phyloP scores from a whole-genome alignment of 176 grass and related monocot species.

The Musa beccarii region DNA sequence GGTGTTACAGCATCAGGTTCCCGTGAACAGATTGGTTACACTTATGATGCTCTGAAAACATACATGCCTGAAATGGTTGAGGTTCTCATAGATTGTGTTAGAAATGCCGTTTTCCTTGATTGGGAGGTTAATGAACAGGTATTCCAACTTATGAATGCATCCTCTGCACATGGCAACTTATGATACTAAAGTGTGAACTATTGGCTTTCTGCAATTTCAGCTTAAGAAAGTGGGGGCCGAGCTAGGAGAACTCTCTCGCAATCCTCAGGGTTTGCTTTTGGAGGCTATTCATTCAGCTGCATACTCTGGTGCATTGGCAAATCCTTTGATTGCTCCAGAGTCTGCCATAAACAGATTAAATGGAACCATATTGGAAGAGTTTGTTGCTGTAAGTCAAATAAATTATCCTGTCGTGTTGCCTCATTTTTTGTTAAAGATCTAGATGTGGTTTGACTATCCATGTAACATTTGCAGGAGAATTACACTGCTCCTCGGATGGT shows the following conservation, averaged over 20 bases:
- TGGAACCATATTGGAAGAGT: conserved; percentile 52
- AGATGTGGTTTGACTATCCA: conserved; percentile 5
- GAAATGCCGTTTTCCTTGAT: conserved; percentile 78
- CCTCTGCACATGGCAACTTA: conserved; percentile 13
- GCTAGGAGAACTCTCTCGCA: conserved; percentile 47
- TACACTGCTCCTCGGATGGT: conserved; percentile 71
- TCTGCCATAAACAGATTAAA: conserved; percentile 57
- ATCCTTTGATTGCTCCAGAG: conserved; percentile 65
- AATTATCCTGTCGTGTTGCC: not conserved
- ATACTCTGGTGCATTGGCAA: conserved; percentile 92
- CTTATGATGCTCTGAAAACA: conserved; percentile 65
- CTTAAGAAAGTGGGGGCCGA: conserved; percentile 48
- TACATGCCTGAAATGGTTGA: conserved; percentile 95
- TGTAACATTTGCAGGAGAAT: conserved; percentile 55
- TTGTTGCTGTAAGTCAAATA: conserved; percentile 45
- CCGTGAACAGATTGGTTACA: conserved; percentile 82
- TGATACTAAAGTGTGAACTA: not conserved
- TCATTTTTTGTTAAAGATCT: not conserved
- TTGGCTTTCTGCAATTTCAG: conserved; percentile 35
- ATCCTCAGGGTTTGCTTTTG: conserved; percentile 71
- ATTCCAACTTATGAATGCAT: conserved; percentile 18
- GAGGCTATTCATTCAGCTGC: conserved; percentile 90
- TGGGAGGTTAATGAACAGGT: conserved; percentile 99
- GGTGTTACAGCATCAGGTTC: conserved; percentile 57
- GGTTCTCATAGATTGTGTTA: conserved; percentile 75